phyloP scores from a whole-genome alignment of 768 basidiomycete species.

The Lactarius sanguifluus region DNA sequence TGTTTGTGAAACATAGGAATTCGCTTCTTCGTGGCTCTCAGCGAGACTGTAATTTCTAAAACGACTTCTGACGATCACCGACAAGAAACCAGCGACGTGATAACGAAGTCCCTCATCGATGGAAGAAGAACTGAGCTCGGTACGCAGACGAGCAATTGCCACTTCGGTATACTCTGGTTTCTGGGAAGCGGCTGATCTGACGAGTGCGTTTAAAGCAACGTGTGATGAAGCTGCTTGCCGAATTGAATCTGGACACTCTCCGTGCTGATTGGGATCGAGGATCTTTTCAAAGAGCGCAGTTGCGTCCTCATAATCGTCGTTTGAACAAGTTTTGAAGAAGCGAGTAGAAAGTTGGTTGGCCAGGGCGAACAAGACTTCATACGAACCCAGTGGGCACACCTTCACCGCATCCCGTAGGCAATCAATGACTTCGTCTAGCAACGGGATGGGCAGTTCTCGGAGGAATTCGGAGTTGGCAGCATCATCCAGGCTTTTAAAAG shows the following conservation, averaged over 20 bases:
- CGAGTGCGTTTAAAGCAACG: not conserved
- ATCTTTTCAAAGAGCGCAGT: not conserved
- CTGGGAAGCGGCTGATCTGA: not conserved
- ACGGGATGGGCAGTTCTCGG: not conserved
- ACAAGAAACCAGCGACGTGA: not conserved
- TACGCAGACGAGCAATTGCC: conserved; percentile 4
- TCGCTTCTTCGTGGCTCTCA: conserved; percentile 5
- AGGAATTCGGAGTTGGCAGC: not conserved
- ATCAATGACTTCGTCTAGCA: not conserved
- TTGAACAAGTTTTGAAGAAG: not conserved
- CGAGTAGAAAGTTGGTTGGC: conserved; percentile 3
- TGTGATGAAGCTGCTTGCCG: not conserved
- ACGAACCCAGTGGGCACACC: not conserved
- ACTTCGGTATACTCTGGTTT: conserved; percentile 9
- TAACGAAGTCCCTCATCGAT: not conserved
- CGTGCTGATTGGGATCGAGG: not conserved
- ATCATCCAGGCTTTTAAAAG: no score
- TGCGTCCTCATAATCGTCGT: not conserved
- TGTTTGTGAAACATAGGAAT: not conserved
- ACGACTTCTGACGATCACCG: not conserved
- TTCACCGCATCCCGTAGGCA: conserved; percentile 1
- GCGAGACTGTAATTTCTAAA: not conserved
- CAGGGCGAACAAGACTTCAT: not conserved
- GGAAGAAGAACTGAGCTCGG: not conserved
- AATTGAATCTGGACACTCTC: not conserved